phyloP scores from a whole-genome alignment of 805 yeast genomes.

The Starmerella floris region DNA sequence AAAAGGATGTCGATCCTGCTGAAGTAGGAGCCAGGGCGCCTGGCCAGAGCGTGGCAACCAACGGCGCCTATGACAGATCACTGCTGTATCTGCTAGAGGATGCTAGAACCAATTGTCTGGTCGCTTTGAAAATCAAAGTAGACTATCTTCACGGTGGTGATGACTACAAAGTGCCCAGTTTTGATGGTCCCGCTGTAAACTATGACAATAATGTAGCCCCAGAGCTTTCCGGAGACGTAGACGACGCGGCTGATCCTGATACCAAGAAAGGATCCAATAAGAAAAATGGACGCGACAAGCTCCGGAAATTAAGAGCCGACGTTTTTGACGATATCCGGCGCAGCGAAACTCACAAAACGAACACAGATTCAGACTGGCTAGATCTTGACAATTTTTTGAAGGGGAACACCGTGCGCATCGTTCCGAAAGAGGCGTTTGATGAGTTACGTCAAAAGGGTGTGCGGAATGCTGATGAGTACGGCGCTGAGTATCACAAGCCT shows the following conservation, averaged over 20 bases:
- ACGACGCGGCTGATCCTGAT: constrained; percentile 26
- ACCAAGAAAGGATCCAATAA: neutral
- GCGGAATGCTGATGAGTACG: neutral
- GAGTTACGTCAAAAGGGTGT: constrained; percentile 5
- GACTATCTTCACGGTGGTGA: constrained; percentile 34
- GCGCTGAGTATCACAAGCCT: constrained; percentile 3
- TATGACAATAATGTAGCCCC: constrained; percentile 13
- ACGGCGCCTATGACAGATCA: constrained; percentile 30
- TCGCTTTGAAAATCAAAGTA: constrained; percentile 38
- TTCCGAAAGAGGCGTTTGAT: neutral
- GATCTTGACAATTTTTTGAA: constrained; percentile 8
- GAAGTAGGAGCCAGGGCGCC: too few species aligned
- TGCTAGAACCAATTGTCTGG: constrained; percentile 60
- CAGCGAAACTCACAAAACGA: neutral
- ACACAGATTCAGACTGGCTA: constrained; percentile 5
- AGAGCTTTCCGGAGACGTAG: constrained; percentile 21
- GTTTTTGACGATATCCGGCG: constrained; percentile 7
- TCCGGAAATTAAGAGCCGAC: constrained; percentile 8
- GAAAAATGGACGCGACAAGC: constrained; percentile 3
- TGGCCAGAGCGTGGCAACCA: neutral
- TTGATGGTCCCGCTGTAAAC: constrained; percentile 39
- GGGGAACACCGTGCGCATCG: constrained; percentile 6
- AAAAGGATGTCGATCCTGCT: neutral
- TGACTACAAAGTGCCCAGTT: constrained; percentile 30
- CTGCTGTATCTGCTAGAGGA: constrained; percentile 52